Conservation (phyloP, 768 basidiomycete genomes). For the Kwoniella dendrophila region DNA sequence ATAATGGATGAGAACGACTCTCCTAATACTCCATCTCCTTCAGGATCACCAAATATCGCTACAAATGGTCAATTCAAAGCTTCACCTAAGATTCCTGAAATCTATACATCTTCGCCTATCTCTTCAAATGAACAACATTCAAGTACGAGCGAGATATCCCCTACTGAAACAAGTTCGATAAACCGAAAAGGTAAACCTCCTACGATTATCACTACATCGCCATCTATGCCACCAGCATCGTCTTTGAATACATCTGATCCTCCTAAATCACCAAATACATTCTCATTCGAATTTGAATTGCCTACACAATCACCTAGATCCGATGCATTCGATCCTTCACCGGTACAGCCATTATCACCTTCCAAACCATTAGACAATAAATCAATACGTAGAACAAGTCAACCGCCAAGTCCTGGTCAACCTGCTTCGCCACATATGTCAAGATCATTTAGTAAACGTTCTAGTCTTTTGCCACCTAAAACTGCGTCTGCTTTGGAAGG, state of each 20-base stretch:
- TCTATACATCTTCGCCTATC: slow-evolving; percentile 4
- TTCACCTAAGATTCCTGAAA: slow-evolving; percentile 11
- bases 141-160: not conserved
- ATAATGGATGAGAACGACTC: slow-evolving; percentile 11
- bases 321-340: slow-evolving; percentile 51
- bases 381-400: slow-evolving; percentile 4
- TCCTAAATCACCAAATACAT: slow-evolving; percentile 11
- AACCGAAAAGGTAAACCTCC: slow-evolving; percentile 30
- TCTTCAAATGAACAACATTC: slow-evolving; percentile 7
- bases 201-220: slow-evolving; percentile 30
- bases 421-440: slow-evolving; percentile 54
- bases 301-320: slow-evolving; percentile 52
- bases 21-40: not conserved
- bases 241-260: no score
- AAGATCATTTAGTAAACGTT: slow-evolving; percentile 50
- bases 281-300: slow-evolving; percentile 54
- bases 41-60: not conserved
- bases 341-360: slow-evolving; percentile 12
- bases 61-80: not conserved
- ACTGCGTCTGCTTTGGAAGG: slow-evolving; percentile 46
- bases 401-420: slow-evolving; percentile 13
- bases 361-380: not conserved
- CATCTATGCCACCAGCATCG: not conserved
- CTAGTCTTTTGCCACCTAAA: slow-evolving; percentile 48
- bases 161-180: not conserved